Evolutionary conservation across 352 stramenopile genomes (phyloP).

Genomic region (Thalassiosira hispida): DNA sequence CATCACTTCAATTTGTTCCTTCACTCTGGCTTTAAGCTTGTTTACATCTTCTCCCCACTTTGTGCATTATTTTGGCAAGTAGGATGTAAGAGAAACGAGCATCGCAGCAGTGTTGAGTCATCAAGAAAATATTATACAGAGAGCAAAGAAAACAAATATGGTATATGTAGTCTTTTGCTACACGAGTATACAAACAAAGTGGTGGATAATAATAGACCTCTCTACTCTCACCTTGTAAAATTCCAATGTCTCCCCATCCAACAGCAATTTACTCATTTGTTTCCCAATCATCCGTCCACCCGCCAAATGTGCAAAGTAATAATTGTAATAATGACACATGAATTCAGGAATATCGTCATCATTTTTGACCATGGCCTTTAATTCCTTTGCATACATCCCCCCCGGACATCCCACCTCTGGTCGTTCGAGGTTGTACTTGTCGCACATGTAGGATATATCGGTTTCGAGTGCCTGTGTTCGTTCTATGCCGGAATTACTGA

Average conservation of each 20-base stretch:
- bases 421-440: conserved; percentile 58
- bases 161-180: too few species aligned
- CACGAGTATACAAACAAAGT: not conserved
- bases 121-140: too few species aligned
- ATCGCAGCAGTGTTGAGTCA: not conserved
- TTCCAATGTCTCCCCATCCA: conserved; percentile 83
- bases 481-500: conserved; percentile 76
- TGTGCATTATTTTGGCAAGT: not conserved
- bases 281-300: conserved; percentile 87
- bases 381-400: conserved; percentile 59
- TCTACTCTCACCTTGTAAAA: conserved; percentile 84
- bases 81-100: not conserved
- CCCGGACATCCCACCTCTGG: conserved; percentile 53
- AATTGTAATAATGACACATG: conserved; percentile 89
- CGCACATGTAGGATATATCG: conserved; percentile 75
- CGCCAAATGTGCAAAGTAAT: conserved; percentile 87
- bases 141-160: too few species aligned
- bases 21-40: conserved; percentile 73
- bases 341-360: conserved; percentile 78
- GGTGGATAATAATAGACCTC: not conserved
- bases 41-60: conserved; percentile 80
- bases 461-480: conserved; percentile 60
- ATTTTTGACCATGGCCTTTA: conserved; percentile 53
- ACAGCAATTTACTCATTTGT: conserved; percentile 79
- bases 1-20: conserved; percentile 76